Conservation (phyloP, 257 asterid species). For the Solanum verrucosum region DNA sequence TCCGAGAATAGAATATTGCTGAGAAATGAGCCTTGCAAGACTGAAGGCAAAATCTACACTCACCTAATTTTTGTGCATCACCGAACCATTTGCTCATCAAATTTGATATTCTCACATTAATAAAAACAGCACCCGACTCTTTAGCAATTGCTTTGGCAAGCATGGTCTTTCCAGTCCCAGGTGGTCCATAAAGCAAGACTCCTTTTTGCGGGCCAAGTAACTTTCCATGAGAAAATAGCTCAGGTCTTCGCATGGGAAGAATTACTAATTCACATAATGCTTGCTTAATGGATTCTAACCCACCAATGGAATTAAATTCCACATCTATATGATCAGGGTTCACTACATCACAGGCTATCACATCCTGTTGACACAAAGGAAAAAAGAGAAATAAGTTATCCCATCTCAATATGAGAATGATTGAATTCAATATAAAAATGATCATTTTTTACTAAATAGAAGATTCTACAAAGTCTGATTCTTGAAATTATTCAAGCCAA, state of each 20-base stretch:
- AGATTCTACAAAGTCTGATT: background rate
- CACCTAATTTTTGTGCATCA: constrained; percentile 94
- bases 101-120: constrained; percentile 75
- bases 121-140: constrained; percentile 91
- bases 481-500: background rate
- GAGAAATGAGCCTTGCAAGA: background rate
- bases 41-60: constrained; percentile 2
- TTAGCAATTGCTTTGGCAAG: constrained; percentile 97
- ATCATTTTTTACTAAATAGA: background rate
- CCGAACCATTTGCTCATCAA: constrained; percentile 99
- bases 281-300: constrained; percentile 75
- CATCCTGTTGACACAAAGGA: constrained; percentile 41
- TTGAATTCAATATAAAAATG: background rate
- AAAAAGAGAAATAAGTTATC: background rate
- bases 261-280: constrained; percentile 72
- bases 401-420: background rate
- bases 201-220: constrained; percentile 94
- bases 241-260: constrained; percentile 85
- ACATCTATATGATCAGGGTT: constrained; percentile 82
- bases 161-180: constrained; percentile 99
- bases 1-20: background rate
- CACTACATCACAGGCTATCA: constrained; percentile 91
- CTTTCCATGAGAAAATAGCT: constrained; percentile 72
- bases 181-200: constrained; percentile 91
- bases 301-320: constrained; percentile 74